Conservation (phyloP, 2,329 filamentous ascomycete genomes). For the Xylariaceae sp. region DNA sequence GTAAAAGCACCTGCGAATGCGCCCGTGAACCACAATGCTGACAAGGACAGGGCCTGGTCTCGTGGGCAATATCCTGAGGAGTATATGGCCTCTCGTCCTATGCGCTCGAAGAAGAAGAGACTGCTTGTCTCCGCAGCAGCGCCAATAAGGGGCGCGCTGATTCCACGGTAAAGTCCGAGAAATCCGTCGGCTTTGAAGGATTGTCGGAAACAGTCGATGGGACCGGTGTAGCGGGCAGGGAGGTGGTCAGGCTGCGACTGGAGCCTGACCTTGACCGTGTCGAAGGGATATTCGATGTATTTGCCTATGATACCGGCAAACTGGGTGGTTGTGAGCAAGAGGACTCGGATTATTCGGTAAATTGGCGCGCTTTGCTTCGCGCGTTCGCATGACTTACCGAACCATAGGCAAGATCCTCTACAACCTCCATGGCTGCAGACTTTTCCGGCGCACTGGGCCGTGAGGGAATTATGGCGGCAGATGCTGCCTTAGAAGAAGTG, state of each 20-base stretch:
- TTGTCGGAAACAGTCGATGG: constrained; percentile 88
- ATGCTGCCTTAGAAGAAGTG: constrained; percentile 14
- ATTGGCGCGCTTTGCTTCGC: background rate
- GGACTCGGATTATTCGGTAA: background rate
- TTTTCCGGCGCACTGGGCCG: constrained; percentile 14
- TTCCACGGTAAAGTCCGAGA: constrained; percentile 79
- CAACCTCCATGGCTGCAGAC: constrained; percentile 54
- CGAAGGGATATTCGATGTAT: constrained; percentile 97
- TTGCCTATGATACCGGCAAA: constrained; percentile 84
- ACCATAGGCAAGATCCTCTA: constrained; percentile 85
- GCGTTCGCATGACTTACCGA: constrained; percentile 54
- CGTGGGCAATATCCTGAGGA: constrained; percentile 43
- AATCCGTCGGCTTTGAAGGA: constrained; percentile 76
- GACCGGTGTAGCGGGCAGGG: constrained; percentile 76
- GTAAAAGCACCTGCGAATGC: constrained; percentile 85
- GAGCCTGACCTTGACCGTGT: constrained; percentile 94
- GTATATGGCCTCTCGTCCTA: constrained; percentile 63
- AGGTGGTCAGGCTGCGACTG: constrained; percentile 89
- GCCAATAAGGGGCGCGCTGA: constrained; percentile 83
- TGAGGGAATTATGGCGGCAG: constrained; percentile 22
- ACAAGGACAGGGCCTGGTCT: constrained; percentile 63
- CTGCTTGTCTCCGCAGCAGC: constrained; percentile 89
- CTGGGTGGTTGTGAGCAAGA: constrained; percentile 37
- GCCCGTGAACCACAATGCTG: constrained; percentile 71
- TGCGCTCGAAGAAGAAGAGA: constrained; percentile 84